Evolutionary conservation across 2,329 filamentous ascomycete species (phyloP), one percentile per base, ranked within the genome.

Genomic region (Pestalotiopsis sp.): DNA sequence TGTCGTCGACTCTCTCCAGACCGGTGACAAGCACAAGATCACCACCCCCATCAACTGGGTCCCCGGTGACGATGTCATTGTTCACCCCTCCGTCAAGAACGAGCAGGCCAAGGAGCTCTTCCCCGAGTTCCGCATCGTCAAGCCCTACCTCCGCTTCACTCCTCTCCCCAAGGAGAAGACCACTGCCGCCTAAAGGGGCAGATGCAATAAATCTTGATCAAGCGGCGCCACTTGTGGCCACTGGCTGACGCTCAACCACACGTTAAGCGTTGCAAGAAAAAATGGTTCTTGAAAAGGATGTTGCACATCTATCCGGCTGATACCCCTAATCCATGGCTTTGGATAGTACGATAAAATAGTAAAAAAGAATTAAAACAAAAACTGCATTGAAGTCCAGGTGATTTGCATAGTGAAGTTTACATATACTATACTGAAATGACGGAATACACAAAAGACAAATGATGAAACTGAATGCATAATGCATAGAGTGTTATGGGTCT

Each of bases 31-130:
- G 88, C 90, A 95, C 88, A 92, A 92, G 76, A 84, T 97, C 78
- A 94, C 92, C 73, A 96, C 93, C 68, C 94, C 94, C 64, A 95
- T 97, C 82, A 92, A 97, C 86, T 97, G 94, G 94, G 85, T 91
- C 52, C 90, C 90, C 59, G 94, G 94, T 67, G 92, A 97, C 77
- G 94, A 98, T 80, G 95, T 97, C 74, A 97, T 98, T 78, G 93
- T 98, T 72, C 93, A 94, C 78, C 93, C 94, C 61, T 86, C 86
- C 70, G 90, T 97, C 79, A 92, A 89, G 80, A 94, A 93, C 71
- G 92, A 93, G 81, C 91, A 96, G 84, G 95, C 94, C 78, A 91
- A 91, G 87, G 90, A 92, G 83, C 90, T 97, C 78, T 97, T 97
- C 87, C 93, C 93, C 71, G 87, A 95, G 72, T 88, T 90, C 82